phyloP scores from a whole-genome alignment of 192 early-diverging fungal species.

The Coemansia sp. region DNA sequence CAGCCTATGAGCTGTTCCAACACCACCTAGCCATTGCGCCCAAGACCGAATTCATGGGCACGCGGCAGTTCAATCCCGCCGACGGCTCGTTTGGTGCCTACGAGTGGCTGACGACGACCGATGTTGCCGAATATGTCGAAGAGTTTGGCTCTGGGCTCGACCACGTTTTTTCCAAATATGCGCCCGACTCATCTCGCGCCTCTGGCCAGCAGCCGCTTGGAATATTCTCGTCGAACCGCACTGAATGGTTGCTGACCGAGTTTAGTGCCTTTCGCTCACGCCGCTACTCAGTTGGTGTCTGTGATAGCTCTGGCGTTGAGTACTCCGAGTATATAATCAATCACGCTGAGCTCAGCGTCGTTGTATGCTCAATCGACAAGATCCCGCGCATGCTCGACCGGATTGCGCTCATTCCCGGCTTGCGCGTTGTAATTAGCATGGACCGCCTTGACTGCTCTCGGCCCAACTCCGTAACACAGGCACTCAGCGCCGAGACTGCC shows the following conservation, averaged over 20 bases:
- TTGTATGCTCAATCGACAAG: slow-evolving; percentile 49
- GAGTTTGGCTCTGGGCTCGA: slow-evolving; percentile 60
- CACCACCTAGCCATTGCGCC: too few species aligned
- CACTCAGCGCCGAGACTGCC: slow-evolving; percentile 12
- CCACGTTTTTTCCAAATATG: slow-evolving; percentile 61
- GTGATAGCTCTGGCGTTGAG: slow-evolving; percentile 74
- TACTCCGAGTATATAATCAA: slow-evolving; percentile 75
- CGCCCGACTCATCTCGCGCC: background rate
- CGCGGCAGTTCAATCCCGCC: background rate
- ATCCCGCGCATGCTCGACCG: slow-evolving; percentile 55
- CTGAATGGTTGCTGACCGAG: slow-evolving; percentile 71
- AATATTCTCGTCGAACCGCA: slow-evolving; percentile 67
- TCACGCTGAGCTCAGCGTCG: slow-evolving; percentile 66
- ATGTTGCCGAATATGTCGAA: slow-evolving; percentile 66
- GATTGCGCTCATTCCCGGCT: slow-evolving; percentile 53
- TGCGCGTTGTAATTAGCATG: slow-evolving; percentile 76
- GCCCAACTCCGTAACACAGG: slow-evolving; percentile 15
- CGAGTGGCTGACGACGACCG: slow-evolving; percentile 56
- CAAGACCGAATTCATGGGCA: too few species aligned
- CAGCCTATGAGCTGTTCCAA: too few species aligned
- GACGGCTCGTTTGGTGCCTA: slow-evolving; percentile 15
- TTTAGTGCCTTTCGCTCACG: slow-evolving; percentile 60
- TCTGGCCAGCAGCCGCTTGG: slow-evolving; percentile 55
- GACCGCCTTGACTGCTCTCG: slow-evolving; percentile 60
- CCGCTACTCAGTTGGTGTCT: slow-evolving; percentile 68